Conservation (phyloP, 2,329 filamentous ascomycete species). For the Talaromyces marneffei region DNA sequence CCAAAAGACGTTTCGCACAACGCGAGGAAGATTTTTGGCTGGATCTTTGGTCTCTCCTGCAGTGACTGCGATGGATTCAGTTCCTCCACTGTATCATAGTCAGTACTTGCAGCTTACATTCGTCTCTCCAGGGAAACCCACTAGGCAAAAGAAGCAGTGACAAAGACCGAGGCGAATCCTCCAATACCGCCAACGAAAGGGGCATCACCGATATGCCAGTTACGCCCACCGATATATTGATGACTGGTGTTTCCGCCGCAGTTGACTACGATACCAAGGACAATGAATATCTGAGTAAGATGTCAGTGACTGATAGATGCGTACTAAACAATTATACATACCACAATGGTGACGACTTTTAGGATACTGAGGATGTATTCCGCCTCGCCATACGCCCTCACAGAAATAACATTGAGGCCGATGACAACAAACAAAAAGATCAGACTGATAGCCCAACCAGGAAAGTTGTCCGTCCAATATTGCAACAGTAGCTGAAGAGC, state of each 20-base stretch:
- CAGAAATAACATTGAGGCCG: conserved; percentile 48
- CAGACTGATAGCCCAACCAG: conserved; percentile 57
- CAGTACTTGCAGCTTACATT: conserved; percentile 5
- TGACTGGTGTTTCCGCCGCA: conserved; percentile 51
- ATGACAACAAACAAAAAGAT: conserved; percentile 57
- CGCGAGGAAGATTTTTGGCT: conserved; percentile 54
- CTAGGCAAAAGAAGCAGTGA: conserved; percentile 58
- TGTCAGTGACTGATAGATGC: background rate
- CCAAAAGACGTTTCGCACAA: conserved; percentile 62
- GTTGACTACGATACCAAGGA: conserved; percentile 57
- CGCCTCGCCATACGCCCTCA: conserved; percentile 50
- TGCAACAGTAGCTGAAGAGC: conserved; percentile 53
- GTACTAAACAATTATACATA: conserved; percentile 30
- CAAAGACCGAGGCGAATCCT: conserved; percentile 60
- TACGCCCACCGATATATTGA: conserved; percentile 53
- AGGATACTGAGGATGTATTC: conserved; percentile 40
- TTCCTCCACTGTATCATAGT: conserved; percentile 44
- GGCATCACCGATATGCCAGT: conserved; percentile 55
- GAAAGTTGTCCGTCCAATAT: conserved; percentile 59
- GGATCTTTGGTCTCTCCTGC: conserved; percentile 62
- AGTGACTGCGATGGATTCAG: conserved; percentile 60
- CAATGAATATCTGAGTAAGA: conserved; percentile 50
- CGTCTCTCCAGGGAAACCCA: conserved; percentile 18
- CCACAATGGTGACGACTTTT: conserved; percentile 39
- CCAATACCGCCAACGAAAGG: conserved; percentile 62